Evolutionary conservation across 2,329 filamentous ascomycete species (phyloP), one percentile per base, ranked within the genome.

Genomic region (Sclerotinia trifoliorum): DNA sequence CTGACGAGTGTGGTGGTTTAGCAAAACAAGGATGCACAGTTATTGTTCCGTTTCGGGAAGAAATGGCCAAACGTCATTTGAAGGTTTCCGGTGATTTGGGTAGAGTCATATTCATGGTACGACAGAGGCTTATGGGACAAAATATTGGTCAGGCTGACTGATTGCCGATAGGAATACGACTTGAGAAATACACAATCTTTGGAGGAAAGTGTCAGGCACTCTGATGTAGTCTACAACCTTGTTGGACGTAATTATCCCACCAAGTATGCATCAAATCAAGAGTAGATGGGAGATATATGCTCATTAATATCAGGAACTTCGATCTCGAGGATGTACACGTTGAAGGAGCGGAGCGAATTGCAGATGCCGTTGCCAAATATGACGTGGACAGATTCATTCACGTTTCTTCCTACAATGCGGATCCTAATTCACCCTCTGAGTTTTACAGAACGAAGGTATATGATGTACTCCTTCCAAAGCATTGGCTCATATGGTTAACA

Each of bases 381-480:
- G 94, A 99, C 77, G 88, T 97, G 74, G 95, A 99, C 81, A 90
- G 95, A 73, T 99, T 92, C 80, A 93, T 99, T 73, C 95, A 99
- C 76, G 89, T 99, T 75, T 99, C 95, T 13, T 97, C 94, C 44
- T 94, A 96, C 85, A 98, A 94, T 77, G 94, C 93, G 68, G 84
- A 90, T 79, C 85, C 87, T 55, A 84, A 91, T 74, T 98, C 94
- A 24, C 80, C 89, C 2, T 94, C 93, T 15, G 92, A 95, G 77
- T 99, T 94, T 85, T 97, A 91, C 81, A 85, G 90, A 70, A 96
- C 93, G 74, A 99, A 99, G 87, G 89, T 60, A 49, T 17, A 44
- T 48, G 54, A 32, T 26, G 19, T 24, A 24, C 4, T 10, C 8
- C 32, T 32, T 26, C 7, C 46, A 13, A 48, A 35, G 21, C 19